Conservation (phyloP, 306 rosid species). For the Vicia villosa region DNA sequence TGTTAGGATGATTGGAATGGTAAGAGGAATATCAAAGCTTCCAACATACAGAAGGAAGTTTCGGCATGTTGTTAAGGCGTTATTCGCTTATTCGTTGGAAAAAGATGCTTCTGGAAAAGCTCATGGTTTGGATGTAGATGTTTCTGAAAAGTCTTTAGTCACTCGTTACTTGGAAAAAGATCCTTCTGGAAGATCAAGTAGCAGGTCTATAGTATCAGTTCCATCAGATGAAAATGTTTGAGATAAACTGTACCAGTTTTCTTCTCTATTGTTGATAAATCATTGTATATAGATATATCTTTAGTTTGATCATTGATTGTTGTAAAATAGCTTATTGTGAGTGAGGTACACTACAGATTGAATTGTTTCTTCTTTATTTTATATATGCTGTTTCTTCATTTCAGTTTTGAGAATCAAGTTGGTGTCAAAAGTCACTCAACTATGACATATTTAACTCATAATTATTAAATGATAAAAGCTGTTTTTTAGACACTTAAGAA, state of each 20-base stretch:
- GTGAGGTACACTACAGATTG: constrained; percentile 12
- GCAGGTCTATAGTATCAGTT: constrained; percentile 43
- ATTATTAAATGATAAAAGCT: too few species aligned
- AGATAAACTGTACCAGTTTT: constrained; percentile 23
- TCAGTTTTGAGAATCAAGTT: background rate
- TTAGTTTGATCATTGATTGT: constrained; percentile 9
- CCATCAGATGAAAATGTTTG: constrained; percentile 57
- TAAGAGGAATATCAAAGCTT: constrained; percentile 63
- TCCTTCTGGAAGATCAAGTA: constrained; percentile 34
- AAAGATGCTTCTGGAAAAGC: constrained; percentile 43
- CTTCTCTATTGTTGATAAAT: constrained; percentile 20
- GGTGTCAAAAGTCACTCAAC: background rate
- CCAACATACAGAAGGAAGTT: constrained; percentile 78
- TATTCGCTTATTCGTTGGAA: constrained; percentile 44
- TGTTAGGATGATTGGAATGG: constrained; percentile 82
- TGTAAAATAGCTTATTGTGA: constrained; percentile 22
- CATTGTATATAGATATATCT: constrained; percentile 36
- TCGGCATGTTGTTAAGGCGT: constrained; percentile 64
- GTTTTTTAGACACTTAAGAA: too few species aligned
- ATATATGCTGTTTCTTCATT: background rate
- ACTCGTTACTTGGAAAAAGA: constrained; percentile 40
- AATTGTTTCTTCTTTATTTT: constrained; percentile 12
- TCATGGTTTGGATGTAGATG: constrained; percentile 33
- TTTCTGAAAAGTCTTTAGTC: constrained; percentile 53
- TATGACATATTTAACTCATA: too few species aligned